Percentiles rank a stretch among this genome's conserved stretches.
Evolutionary conservation across 768 basidiomycete genomes (phyloP).

Genomic region (Leccinum ochraceum): DNA sequence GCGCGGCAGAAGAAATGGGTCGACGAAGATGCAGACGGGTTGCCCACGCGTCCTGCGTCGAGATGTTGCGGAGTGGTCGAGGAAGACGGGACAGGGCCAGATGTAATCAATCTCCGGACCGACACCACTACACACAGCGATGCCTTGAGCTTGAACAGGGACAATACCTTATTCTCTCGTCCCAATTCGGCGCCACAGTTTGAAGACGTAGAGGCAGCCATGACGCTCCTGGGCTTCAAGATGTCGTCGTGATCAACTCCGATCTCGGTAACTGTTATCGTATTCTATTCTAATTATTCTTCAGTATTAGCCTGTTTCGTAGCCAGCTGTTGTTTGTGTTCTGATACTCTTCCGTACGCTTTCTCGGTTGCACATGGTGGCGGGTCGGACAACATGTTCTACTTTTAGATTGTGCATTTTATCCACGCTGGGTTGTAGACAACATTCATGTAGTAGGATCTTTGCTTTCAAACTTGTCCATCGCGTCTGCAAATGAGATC

Average conservation of each 20-base stretch:
- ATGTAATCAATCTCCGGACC: conserved; percentile 19
- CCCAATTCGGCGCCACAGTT: conserved; percentile 17
- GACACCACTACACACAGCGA: conserved; percentile 3
- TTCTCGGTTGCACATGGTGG: neutral
- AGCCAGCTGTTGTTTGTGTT: conserved; percentile 14
- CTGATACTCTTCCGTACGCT: conserved; percentile 1
- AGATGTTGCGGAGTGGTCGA: conserved; percentile 7
- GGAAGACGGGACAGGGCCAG: conserved; percentile 16
- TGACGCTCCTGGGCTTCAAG: conserved; percentile 38
- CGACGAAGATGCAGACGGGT: conserved; percentile 24
- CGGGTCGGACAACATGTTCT: neutral
- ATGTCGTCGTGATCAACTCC: conserved; percentile 11
- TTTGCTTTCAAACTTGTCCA: neutral
- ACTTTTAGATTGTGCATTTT: neutral
- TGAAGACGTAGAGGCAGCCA: conserved; percentile 39
- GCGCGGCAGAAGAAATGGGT: conserved; percentile 33
- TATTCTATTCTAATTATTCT: conserved; percentile 28
- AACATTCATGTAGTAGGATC: neutral
- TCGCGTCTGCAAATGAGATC: neutral
- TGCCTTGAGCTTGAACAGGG: conserved; percentile 4
- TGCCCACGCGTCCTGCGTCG: conserved; percentile 11
- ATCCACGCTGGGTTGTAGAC: neutral
- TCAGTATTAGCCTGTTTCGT: conserved; percentile 25
- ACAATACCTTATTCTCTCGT: conserved; percentile 3
- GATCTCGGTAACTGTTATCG: conserved; percentile 10